Evolutionary conservation across 495 filamentous ascomycete genomes (phyloP), one percentile per base, ranked within the genome.

Genomic region (Poronia punctata): DNA sequence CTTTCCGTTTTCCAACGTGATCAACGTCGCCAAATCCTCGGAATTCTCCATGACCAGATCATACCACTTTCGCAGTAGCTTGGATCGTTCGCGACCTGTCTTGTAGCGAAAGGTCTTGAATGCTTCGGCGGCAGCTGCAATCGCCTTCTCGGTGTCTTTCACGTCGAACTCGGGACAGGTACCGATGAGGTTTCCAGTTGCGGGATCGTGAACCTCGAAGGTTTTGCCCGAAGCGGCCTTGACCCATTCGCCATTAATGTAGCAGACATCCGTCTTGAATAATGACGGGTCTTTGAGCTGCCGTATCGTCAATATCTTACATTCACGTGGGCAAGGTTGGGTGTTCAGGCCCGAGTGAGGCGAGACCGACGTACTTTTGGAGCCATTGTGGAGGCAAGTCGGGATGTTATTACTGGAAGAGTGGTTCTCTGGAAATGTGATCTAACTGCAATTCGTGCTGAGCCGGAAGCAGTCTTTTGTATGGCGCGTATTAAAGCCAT

Each of bases 11-110:
- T 87, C 83, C 70, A 76, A 79, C 32, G 90, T 95, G 48, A 97
- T 95, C 45, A 98, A 61, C 35, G 74, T 88, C 6, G 89, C 87
- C 22, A 97, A 68, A 53, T 98, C 92, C 14, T 93, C 86, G 17
- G 76, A 67, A 43, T 96, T 94, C 24, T 87, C 88, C 6, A 88
- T 63, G 75, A 96, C 80, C 38, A 95, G 67, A 36, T 94, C 78
- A 62, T 89, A 90, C 92, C 89, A 96, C 53, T 81, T 84, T 34
- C 86, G 77, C 30, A 98, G 74, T 62, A 95, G 74, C 56, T 78
- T 80, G 24, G 87, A 77, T 33, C 88, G 79, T 65, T 95, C 79
- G 27, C 90, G 84, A 38, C 79, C 84, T 1, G 88, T 83, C 28
- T 71, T 79, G 36, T 72, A 72, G 40, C 83, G 79, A 71, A 88